Percentiles rank a stretch among this genome's conserved stretches.
These are phyloP conservation scores for Endogone sp. DNA, from an alignment of 192 early-diverging fungal species.

Conservation along the genomic window DNA sequence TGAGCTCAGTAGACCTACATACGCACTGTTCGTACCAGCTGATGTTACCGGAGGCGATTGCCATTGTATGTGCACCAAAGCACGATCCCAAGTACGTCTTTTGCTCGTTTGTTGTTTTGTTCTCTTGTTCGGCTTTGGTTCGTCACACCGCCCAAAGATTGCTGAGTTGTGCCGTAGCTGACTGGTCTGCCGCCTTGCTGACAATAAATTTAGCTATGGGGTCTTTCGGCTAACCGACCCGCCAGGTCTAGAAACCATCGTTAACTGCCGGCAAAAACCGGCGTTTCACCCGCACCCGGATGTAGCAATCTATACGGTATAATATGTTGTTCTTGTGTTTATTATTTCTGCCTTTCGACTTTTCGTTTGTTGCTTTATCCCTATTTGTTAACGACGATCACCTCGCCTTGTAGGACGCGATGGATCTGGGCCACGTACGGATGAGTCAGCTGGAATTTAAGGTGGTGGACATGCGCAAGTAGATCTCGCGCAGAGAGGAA, in stretches of 20 bases:
- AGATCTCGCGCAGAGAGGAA: no score
- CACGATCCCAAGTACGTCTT: constrained; percentile 52
- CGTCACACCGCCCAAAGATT: no score
- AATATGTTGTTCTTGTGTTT: not conserved
- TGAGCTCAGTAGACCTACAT: constrained; percentile 90
- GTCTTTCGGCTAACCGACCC: constrained; percentile 88
- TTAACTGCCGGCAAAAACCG: constrained; percentile 60
- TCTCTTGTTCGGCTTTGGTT: no score
- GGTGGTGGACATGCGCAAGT: constrained; percentile 1
- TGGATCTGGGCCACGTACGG: constrained; percentile 13
- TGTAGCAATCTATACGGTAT: constrained; percentile 49
- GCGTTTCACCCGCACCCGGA: constrained; percentile 84
- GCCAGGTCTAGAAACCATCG: constrained; percentile 74
- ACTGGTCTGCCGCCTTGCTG: no score
- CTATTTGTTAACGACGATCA: not conserved
- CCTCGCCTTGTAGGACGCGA: constrained; percentile 20
- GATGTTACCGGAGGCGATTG: constrained; percentile 89
- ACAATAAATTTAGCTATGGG: constrained; percentile 65
- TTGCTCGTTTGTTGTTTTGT: not conserved
- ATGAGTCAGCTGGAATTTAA: constrained; percentile 10
- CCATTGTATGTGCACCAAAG: constrained; percentile 82
- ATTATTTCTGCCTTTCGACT: not conserved
- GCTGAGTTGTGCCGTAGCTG: no score
- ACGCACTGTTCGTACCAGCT: constrained; percentile 90
- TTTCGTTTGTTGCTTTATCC: not conserved